Conservation (phyloP, 768 basidiomycete species). For the Sporobolomyces phaffii region DNA sequence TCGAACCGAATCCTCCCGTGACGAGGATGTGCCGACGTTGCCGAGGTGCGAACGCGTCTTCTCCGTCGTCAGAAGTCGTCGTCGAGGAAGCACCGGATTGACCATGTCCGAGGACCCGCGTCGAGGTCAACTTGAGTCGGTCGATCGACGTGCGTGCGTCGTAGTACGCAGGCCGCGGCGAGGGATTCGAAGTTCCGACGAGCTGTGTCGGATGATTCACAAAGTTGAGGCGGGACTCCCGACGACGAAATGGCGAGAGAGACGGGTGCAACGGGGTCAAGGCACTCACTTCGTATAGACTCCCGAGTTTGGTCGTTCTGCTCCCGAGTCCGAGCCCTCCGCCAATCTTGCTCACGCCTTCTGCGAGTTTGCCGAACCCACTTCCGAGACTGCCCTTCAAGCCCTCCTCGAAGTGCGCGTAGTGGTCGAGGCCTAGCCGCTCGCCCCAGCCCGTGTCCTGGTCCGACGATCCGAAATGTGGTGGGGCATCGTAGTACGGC, state of each 20-base stretch:
- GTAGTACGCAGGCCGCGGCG: conserved; percentile 32
- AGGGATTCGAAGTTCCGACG: conserved; percentile 30
- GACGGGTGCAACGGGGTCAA: background rate
- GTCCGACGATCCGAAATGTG: background rate
- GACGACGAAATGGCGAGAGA: no score
- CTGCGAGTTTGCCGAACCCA: conserved; percentile 11
- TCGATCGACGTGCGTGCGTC: conserved; percentile 39
- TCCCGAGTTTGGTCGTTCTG: conserved; percentile 17
- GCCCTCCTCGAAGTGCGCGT: conserved; percentile 35
- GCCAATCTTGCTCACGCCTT: conserved; percentile 23
- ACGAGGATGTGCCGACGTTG: conserved; percentile 39
- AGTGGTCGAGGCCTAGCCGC: conserved; percentile 33
- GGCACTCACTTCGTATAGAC: conserved; percentile 31
- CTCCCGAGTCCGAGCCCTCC: conserved; percentile 18
- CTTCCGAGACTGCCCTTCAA: conserved; percentile 20
- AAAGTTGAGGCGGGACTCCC: no score
- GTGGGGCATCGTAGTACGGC: conserved; percentile 13
- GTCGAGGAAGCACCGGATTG: conserved; percentile 11
- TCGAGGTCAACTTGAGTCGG: conserved; percentile 37
- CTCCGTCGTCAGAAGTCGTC: background rate
- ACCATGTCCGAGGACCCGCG: conserved; percentile 35
- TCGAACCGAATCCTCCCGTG: conserved; percentile 40
- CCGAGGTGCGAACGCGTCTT: background rate
- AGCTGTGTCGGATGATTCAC: conserved; percentile 5
- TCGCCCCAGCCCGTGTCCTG: conserved; percentile 25